Base-by-base conservation (phyloP, 768 basidiomycete genomes). In the Suillus spraguei region DNA sequence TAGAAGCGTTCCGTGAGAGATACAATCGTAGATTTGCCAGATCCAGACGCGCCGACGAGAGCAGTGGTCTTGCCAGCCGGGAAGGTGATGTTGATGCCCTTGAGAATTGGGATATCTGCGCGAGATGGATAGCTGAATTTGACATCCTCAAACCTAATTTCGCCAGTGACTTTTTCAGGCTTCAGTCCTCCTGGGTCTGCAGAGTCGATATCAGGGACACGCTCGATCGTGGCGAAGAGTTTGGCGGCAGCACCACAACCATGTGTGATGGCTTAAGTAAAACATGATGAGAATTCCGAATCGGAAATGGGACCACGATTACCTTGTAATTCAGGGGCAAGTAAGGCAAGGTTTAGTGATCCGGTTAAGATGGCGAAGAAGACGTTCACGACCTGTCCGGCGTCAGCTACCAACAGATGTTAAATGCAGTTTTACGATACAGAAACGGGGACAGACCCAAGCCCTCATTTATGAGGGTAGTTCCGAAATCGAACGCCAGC, bases 51-150 rank as follows among this genome's bases (percentile, higher is more conserved):
- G 50, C 80, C 80, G 39, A 80, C 80, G 46, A 80, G 74, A 11
- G 79, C 79, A 20, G 73, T 69, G 14, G 76, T 76, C 66, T 80
- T 77, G 16, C 83, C 82, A 4, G 77, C 76, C 32, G 76, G 75
- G 74, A 85, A 82, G 7, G 70, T 70, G 62, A 79, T 71, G 32
- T 64, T 69, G 38, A 82, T 69, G 53, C 72, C 78, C 74, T 80
- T 81, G 52, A 87, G 76, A 63, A 86, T 83, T 16, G 80, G 82
- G 0, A 86, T 83, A 50, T 76, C 77, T 33, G 44, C 73, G 32
- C 79, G 76, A 22, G 81, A 81, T 0, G 85, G 85, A 71, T 87
- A 86, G 69, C 78, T 79, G 76, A 87, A 86, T 60, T 79, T 72
- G 70, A 86, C 78, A 62, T 81, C 69, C 62, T 82, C 72, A 59